These are phyloP conservation scores for Xerophyta viscosa DNA, from an alignment of 106 monocot species.

Conservation along the genomic window DNA sequence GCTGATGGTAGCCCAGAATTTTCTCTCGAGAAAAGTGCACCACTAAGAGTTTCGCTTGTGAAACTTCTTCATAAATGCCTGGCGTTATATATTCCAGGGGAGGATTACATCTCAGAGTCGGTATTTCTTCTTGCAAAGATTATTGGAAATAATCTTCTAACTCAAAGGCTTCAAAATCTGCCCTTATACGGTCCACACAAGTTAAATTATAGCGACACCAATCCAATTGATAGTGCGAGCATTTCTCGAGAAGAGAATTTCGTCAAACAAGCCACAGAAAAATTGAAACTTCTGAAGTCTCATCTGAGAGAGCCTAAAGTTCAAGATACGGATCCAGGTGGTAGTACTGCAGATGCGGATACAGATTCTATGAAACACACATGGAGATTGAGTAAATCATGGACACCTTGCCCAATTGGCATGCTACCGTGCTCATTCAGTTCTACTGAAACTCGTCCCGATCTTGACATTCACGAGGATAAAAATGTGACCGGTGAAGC, in stretches of 20 bases:
- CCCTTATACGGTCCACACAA: conserved; percentile 13
- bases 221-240: conserved; percentile 5
- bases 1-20: conserved; percentile 16
- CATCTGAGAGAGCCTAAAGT: conserved; percentile 4
- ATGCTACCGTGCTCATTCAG: conserved; percentile 69
- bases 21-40: conserved; percentile 15
- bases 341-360: background rate
- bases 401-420: conserved; percentile 78
- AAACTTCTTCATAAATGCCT: conserved; percentile 63
- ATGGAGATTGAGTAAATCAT: conserved; percentile 63
- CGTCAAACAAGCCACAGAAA: conserved; percentile 35
- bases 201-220: conserved; percentile 1
- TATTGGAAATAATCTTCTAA: conserved; percentile 19
- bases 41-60: conserved; percentile 34
- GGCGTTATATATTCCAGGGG: conserved; percentile 34
- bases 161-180: conserved; percentile 47
- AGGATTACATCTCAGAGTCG: conserved; percentile 47
- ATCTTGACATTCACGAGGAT: conserved; percentile 23
- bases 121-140: conserved; percentile 45
- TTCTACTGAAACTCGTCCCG: conserved; percentile 43
- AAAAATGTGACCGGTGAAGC: background rate
- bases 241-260: conserved; percentile 29
- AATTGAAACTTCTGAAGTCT: conserved; percentile 32
- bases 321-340: background rate
- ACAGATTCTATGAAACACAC: conserved; percentile 4